Base-by-base conservation (phyloP, 73 alveolate genomes). In the Loxodes magnus region DNA sequence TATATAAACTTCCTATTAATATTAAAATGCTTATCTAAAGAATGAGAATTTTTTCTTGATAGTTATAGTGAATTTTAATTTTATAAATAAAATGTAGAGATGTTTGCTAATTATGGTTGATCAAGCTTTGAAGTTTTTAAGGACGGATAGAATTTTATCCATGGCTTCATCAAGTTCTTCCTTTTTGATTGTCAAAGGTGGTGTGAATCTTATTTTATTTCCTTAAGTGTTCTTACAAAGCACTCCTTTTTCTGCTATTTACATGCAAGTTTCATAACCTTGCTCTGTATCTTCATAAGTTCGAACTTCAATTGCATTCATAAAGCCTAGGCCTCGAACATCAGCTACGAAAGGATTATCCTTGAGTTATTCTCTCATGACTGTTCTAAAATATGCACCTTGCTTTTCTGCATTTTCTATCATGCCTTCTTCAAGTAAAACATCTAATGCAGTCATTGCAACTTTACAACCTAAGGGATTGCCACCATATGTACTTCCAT, bases 401-500 rank as follows among this genome's bases (percentile, higher is more conserved):
- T 64, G 42, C 5, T 16, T 62, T 7, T 25, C 14, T 31, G 96
- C 58, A 30, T 77, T 80, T 35, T 81, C 84, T 35, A 76, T 60
- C 74, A 86, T 50, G 16, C 72, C 63, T 50, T 86, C 94, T 20
- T 80, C 92, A 30, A 68, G 26, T 5, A 86, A 39, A 44, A 76
- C 84, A 50, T 33, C 43, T n/a, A 33, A 16, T 12, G 63, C 63
- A 51, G 63, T 65, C 12, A 37, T 43, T 26, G 71, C 70, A 17
- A 65, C 37, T 56, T 44, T 59, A 44, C 80, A 67, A 2, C 90
- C 94, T 20, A 90, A 61, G 0, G 96, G 94, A 66, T 71, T 82
- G 2, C 98, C 96, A 10, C 96, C 96, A 48, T 65, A 90, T 20
- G 98, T 90, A 29, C 90, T 59, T 23, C 98, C 98, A 60, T 90